Conservation (phyloP, 2,329 filamentous ascomycete genomes). For the Camillea tinctor region DNA sequence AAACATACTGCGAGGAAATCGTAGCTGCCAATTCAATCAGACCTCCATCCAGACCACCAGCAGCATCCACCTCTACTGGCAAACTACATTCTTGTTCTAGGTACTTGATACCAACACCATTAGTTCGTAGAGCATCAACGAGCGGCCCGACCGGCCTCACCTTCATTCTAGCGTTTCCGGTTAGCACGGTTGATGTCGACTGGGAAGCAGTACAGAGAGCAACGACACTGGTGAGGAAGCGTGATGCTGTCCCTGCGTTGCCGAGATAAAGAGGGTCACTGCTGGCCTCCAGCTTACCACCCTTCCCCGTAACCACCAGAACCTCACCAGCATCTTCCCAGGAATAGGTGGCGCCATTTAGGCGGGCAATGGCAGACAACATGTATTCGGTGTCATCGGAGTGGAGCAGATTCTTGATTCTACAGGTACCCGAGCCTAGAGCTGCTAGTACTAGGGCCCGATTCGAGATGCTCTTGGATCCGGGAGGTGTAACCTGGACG, state of each 20-base stretch:
- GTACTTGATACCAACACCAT: conserved; percentile 86
- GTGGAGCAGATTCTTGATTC: conserved; percentile 88
- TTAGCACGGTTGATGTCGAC: conserved; percentile 72
- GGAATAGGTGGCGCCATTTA: conserved; percentile 83
- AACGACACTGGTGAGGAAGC: conserved; percentile 90
- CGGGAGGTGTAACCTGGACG: conserved; percentile 81
- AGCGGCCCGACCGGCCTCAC: conserved; percentile 89
- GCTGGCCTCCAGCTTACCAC: conserved; percentile 78
- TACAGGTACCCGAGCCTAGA: conserved; percentile 79
- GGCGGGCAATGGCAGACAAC: conserved; percentile 82
- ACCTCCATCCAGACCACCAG: conserved; percentile 80
- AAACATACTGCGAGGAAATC: conserved; percentile 98
- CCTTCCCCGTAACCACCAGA: conserved; percentile 84
- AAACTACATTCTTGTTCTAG: conserved; percentile 80
- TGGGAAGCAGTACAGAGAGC: conserved; percentile 71
- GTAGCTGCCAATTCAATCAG: conserved; percentile 90
- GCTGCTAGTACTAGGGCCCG: conserved; percentile 91
- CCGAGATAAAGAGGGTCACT: conserved; percentile 82
- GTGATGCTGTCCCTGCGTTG: conserved; percentile 92
- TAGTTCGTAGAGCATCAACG: conserved; percentile 82
- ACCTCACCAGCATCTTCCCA: conserved; percentile 96
- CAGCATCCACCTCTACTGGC: conserved; percentile 78
- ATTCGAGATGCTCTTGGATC: conserved; percentile 98
- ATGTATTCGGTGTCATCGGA: conserved; percentile 98
- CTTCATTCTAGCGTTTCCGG: conserved; percentile 96